These are phyloP conservation scores for Penicillium manginii DNA, from an alignment of 495 filamentous ascomycete genomes.

Conservation along the genomic window DNA sequence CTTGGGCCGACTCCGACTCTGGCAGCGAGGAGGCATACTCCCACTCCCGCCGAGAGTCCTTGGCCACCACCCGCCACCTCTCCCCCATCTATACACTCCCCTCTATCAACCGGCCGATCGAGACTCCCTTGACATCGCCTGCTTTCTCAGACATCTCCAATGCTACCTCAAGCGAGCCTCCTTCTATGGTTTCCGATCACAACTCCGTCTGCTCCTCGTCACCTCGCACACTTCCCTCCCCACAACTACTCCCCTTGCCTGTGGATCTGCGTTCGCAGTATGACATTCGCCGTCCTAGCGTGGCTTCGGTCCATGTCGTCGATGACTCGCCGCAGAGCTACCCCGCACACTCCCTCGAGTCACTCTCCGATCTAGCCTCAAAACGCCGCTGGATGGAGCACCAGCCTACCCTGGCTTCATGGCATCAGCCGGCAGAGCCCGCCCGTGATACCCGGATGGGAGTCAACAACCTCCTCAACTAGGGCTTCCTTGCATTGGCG, in stretches of 20 bases:
- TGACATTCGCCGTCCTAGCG: conserved; percentile 35
- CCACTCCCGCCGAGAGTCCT: conserved; percentile 35
- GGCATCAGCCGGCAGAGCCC: conserved; percentile 35
- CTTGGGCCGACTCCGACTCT: conserved; percentile 41
- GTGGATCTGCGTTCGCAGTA: conserved; percentile 40
- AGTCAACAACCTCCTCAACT: conserved; percentile 45
- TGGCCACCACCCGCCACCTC: conserved; percentile 41
- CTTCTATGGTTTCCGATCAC: conserved; percentile 72
- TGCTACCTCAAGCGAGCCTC: conserved; percentile 64
- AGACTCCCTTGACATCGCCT: conserved; percentile 73
- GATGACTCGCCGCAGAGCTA: conserved; percentile 35
- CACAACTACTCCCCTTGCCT: conserved; percentile 45
- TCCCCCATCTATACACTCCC: conserved; percentile 50
- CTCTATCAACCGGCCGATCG: conserved; percentile 52
- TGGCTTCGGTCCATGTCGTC: conserved; percentile 28
- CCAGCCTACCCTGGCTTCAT: conserved; percentile 34
- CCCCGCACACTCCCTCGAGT: conserved; percentile 30
- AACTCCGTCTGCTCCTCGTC: conserved; percentile 66
- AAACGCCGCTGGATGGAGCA: conserved; percentile 41
- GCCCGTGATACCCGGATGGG: conserved; percentile 52
- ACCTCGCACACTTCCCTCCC: conserved; percentile 49
- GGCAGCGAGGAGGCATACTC: conserved; percentile 18
- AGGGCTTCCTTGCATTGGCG: not conserved
- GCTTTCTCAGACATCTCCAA: conserved; percentile 62
- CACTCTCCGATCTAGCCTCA: conserved; percentile 35